These are phyloP conservation scores for Sphagnum contortum DNA, from an alignment of 225 moss, liverwort and hornwort species.

Conservation along the genomic window DNA sequence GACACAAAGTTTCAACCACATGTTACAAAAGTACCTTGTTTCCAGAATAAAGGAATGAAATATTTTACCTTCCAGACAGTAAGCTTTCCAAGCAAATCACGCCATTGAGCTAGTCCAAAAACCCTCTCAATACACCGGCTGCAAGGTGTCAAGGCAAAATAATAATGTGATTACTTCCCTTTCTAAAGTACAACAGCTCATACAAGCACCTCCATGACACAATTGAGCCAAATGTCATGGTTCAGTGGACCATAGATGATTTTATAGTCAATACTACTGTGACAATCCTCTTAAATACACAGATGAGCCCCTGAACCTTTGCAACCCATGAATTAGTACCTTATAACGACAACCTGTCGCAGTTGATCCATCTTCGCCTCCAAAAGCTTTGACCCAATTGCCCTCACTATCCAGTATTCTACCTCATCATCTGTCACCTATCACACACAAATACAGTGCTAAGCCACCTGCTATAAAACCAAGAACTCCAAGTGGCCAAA, in stretches of 20 bases:
- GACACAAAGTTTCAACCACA: too few species aligned
- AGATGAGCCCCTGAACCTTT: neutral
- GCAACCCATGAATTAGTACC: constrained; percentile 26
- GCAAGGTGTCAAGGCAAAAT: constrained; percentile 10
- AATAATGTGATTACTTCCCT: neutral
- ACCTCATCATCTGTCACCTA: constrained; percentile 92
- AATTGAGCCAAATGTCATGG: neutral
- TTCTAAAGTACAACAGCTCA: neutral
- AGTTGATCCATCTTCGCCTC: constrained; percentile 99
- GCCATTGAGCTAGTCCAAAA: constrained; percentile 83
- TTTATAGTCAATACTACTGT: neutral
- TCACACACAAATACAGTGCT: neutral
- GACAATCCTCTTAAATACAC: too few species aligned
- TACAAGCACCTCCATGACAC: neutral
- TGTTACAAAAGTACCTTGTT: too few species aligned
- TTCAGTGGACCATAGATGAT: neutral
- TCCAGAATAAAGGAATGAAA: neutral
- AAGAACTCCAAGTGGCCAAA: too few species aligned
- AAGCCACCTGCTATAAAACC: neutral
- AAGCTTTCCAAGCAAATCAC: constrained; percentile 68
- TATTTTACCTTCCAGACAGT: constrained; percentile 58
- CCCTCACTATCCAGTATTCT: constrained; percentile 95
- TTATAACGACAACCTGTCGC: constrained; percentile 86
- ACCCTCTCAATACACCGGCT: constrained; percentile 90
- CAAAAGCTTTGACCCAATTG: constrained; percentile 83